Evolutionary conservation across 164 flowering plant genomes (phyloP).

Genomic region (Saururus chinensis): DNA sequence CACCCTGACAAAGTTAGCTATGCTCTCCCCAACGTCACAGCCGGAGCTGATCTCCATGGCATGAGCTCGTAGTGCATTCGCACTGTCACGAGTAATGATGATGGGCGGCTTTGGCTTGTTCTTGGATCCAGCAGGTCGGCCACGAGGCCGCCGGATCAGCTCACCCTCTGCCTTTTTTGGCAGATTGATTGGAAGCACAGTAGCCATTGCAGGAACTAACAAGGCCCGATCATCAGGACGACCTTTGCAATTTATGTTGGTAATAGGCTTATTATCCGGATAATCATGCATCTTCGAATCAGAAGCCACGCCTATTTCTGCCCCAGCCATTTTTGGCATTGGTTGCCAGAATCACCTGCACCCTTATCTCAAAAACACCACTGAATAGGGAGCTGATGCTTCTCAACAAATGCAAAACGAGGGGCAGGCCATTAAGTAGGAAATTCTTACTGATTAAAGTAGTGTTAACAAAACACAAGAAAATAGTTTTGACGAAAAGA

Average conservation of each 20-base stretch:
- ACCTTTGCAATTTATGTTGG: slow-evolving; percentile 13
- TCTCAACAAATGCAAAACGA: too few species aligned
- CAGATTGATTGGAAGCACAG: slow-evolving; percentile 1
- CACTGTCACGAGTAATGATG: slow-evolving; percentile 34
- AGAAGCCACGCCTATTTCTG: slow-evolving; percentile 23
- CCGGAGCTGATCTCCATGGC: slow-evolving; percentile 86
- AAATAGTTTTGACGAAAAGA: slow-evolving; percentile 48
- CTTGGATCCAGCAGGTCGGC: slow-evolving; percentile 28
- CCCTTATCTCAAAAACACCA: too few species aligned
- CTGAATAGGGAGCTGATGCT: too few species aligned
- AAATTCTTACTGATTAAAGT: slow-evolving; percentile 10
- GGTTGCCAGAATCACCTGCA: too few species aligned
- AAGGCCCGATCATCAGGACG: slow-evolving; percentile 16
- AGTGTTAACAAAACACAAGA: slow-evolving; percentile 14
- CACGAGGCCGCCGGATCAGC: too few species aligned
- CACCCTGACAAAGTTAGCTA: slow-evolving; percentile 53
- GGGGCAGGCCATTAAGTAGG: slow-evolving; percentile 24
- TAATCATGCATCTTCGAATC: slow-evolving; percentile 16
- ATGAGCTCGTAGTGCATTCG: slow-evolving; percentile 65
- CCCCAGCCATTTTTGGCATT: slow-evolving; percentile 38
- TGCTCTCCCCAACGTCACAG: slow-evolving; percentile 59
- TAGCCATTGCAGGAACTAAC: slow-evolving; percentile 16
- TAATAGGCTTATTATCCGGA: slow-evolving; percentile 12
- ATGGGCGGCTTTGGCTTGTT: slow-evolving; percentile 20
- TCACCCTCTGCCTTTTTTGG: too few species aligned